Percentiles rank a stretch among this genome's conserved stretches.
phyloP scores from a whole-genome alignment of 2,329 filamentous ascomycete genomes.

The Fusarium tanahbumbuense region DNA sequence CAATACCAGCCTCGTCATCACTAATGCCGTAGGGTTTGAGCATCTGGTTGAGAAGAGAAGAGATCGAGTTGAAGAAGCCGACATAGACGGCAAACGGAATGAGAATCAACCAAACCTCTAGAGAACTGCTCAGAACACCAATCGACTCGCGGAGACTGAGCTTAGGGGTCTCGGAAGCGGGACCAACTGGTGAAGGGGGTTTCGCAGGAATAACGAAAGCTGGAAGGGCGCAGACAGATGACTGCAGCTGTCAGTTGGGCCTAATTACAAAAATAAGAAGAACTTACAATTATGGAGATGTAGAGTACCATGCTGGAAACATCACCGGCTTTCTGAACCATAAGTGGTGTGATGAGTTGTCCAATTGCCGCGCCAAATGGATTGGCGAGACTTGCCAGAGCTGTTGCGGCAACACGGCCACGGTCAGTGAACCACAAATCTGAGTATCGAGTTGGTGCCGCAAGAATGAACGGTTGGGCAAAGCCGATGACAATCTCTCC shows the following conservation, averaged over 20 bases:
- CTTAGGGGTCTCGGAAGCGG: slow-evolving; percentile 72
- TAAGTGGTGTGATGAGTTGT: slow-evolving; percentile 85
- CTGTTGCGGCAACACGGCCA: slow-evolving; percentile 88
- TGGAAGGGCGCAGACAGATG: slow-evolving; percentile 69
- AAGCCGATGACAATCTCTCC: slow-evolving; percentile 92
- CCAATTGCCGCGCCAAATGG: slow-evolving; percentile 90
- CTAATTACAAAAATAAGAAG: neutral
- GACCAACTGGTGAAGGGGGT: slow-evolving; percentile 81
- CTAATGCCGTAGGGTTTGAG: slow-evolving; percentile 86
- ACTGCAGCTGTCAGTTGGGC: slow-evolving; percentile 44
- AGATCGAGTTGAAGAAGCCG: slow-evolving; percentile 92
- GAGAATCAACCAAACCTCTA: slow-evolving; percentile 83
- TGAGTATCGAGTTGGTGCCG: slow-evolving; percentile 89
- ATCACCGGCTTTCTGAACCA: slow-evolving; percentile 71
- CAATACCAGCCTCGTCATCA: slow-evolving; percentile 88
- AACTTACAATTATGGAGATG: slow-evolving; percentile 80
- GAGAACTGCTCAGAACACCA: slow-evolving; percentile 64
- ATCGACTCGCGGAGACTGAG: slow-evolving; percentile 63
- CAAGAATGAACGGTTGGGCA: slow-evolving; percentile 90
- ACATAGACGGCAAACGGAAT: slow-evolving; percentile 87
- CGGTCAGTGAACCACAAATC: slow-evolving; percentile 92
- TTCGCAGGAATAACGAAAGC: slow-evolving; percentile 82
- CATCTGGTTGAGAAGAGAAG: slow-evolving; percentile 90
- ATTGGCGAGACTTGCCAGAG: slow-evolving; percentile 85
- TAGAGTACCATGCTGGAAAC: slow-evolving; percentile 87